Base-by-base conservation (phyloP, 257 asterid genomes). In the Capsicum pubescens region DNA sequence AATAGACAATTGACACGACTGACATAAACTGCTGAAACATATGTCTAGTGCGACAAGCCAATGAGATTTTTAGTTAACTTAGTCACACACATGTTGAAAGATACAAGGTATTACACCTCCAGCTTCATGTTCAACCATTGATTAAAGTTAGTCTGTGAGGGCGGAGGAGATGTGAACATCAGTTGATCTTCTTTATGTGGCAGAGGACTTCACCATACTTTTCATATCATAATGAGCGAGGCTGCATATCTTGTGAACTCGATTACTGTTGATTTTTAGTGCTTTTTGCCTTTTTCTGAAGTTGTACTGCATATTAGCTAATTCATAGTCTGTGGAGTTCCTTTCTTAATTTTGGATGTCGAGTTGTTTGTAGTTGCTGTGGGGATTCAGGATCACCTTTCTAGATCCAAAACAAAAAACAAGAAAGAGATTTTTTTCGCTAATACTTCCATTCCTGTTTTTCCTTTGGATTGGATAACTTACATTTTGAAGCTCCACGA, bases 121-220 rank as follows among this genome's bases (percentile, higher is more conserved):
- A 42, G 8, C 68, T 61, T 19, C 68, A 5, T 9, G 68, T 32
- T 52, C 3, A 9, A 46, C 8, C 32, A 2, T 77, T 0, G 1
- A 54, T 77, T 32, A 32, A 9, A 50, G 46, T 59, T 74, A 12
- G 61, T 7, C 32, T 26, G 32, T 26, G 32, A 26, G 32, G 46
- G 26, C 54, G 21, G 63, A 13, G 63, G 46, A 77, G 12, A 77
- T 54, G 48, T 52, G 81, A 76, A 52, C 46, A 76, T 52, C 63
- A 76, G 13, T 76, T 52, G 60, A 76, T 76, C 46, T 21, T 76
- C 63, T 21, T 52, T 50, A 76, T 0, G 8, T 26, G 48, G 48
- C 21, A 52, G 61, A 52, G 46, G 63, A 76, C n/a, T 76, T 74
- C 52, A 10, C 21, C 81, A 13, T 17, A 76, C 63, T 76, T 76